Evolutionary conservation across 345 rosid genomes (phyloP).

Genomic region (Salix viminalis): DNA sequence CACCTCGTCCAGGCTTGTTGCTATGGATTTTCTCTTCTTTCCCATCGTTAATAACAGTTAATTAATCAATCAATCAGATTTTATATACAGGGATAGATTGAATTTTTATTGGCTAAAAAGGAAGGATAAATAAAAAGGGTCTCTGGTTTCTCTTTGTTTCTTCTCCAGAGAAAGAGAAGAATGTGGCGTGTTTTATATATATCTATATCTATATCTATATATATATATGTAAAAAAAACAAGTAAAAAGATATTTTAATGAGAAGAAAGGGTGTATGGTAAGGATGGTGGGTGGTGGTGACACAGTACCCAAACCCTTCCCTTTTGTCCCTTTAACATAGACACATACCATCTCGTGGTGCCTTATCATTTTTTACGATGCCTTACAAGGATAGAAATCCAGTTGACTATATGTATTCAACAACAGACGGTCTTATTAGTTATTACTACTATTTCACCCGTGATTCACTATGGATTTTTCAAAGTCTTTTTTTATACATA

Average conservation of each 20-base stretch:
- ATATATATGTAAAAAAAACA: background rate
- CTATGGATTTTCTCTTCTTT: slow-evolving; percentile 86
- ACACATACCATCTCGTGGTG: background rate
- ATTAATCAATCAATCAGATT: background rate
- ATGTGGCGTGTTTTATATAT: background rate
- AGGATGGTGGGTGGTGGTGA: background rate
- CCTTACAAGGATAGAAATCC: no score
- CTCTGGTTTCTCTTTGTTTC: background rate
- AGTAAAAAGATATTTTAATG: background rate
- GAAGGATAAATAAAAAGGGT: background rate
- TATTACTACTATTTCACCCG: no score
- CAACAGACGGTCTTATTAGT: no score
- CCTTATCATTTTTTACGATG: background rate
- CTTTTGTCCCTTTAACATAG: background rate
- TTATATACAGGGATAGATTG: background rate
- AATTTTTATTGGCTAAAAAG: background rate
- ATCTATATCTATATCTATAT: no score
- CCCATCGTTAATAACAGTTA: slow-evolving; percentile 40
- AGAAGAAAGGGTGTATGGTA: background rate
- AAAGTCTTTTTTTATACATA: no score
- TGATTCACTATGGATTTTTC: no score
- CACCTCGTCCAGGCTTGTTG: slow-evolving; percentile 82
- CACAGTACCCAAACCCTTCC: background rate
- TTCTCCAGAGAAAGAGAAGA: background rate
- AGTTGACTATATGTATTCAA: no score